Evolutionary conservation across 345 rosid species (phyloP), one percentile per base, ranked within the genome.

Genomic region (Salix suchowensis): DNA sequence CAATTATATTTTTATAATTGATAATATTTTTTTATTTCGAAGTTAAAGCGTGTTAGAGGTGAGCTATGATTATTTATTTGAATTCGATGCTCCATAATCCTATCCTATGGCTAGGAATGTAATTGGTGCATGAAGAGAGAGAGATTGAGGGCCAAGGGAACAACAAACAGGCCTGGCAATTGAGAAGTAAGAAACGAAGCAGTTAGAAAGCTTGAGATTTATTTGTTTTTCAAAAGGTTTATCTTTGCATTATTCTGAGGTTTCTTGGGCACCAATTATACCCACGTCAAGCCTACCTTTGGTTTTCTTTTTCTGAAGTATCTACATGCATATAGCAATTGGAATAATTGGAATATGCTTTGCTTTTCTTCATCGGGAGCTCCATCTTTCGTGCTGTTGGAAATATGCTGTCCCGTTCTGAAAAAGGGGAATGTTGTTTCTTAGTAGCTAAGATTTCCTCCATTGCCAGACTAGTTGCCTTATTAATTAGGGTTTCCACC

Each of bases 361-460:
- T 79, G 21, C 82, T 65, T 82, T 71, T 61, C 30, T 52, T 19
- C 13, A 1, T 1, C 21, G 19, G 40, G 18, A 28, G 28, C 28
- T 64, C 34, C 0, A 32, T 32, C 24, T 23, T 32, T 64, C 32
- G 46, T 42, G 50, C 7, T 14, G 72, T 69, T 34, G 23, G 24
- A 83, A 74, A 34, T n/a, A 55, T 46, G 62, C 11, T 66, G 68
- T 86, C 88, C 80, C 91, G 86, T 89, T 84, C 82, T 8, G 46
- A 50, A 80, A 84, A 89, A 88, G 88, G n/a, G n/a, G 60, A 21
- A 52, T 6, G 60, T 19, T 19, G 60, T 52, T 52, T 52, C 4
- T 7, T 19, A 52, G 6, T 6, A 0, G 23, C 60, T 19, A 52
- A 52, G 60, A 18, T 52, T 52, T 52, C 60, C 60, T 52, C 60